Evolutionary conservation across 2,329 filamentous ascomycete genomes (phyloP).

Genomic region (Geosmithia putterillii): DNA sequence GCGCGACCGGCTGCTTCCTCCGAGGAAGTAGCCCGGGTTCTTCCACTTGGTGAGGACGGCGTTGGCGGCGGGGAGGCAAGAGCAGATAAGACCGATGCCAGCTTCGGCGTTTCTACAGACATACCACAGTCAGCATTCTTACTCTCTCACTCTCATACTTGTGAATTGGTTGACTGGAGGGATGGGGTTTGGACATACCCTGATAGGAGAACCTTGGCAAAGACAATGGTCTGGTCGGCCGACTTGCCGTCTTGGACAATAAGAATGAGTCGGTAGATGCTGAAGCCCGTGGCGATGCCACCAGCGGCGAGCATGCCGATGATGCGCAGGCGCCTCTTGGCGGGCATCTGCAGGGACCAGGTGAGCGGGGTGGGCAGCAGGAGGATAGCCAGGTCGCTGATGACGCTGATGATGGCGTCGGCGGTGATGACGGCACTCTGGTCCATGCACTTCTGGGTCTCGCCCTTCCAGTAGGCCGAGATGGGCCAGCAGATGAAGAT

Average conservation of each 20-base stretch:
- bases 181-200: slow-evolving; percentile 5
- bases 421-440: slow-evolving; percentile 17
- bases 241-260: slow-evolving; percentile 11
- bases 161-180: neutral
- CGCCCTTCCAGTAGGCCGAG: slow-evolving; percentile 22
- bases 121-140: neutral
- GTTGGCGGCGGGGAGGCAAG: slow-evolving; percentile 15
- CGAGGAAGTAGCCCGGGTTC: slow-evolving; percentile 9
- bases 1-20: neutral
- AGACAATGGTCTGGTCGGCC: slow-evolving; percentile 12
- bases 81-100: slow-evolving; percentile 17
- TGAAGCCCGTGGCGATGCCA: slow-evolving; percentile 17
- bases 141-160: neutral
- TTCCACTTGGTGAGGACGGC: slow-evolving; percentile 7
- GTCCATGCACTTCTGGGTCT: slow-evolving; percentile 18
- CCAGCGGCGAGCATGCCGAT: slow-evolving; percentile 15
- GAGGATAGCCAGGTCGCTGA: slow-evolving; percentile 17
- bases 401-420: slow-evolving; percentile 16
- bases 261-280: slow-evolving; percentile 14
- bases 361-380: slow-evolving; percentile 16
- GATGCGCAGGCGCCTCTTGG: slow-evolving; percentile 15
- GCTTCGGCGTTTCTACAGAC: slow-evolving; percentile 14
- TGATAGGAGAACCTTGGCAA: slow-evolving; percentile 12
- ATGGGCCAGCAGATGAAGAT: slow-evolving; percentile 28
- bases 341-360: slow-evolving; percentile 16